Evolutionary conservation across 2,329 filamentous ascomycete genomes (phyloP).

Genomic region (Aspergillus jensenii): DNA sequence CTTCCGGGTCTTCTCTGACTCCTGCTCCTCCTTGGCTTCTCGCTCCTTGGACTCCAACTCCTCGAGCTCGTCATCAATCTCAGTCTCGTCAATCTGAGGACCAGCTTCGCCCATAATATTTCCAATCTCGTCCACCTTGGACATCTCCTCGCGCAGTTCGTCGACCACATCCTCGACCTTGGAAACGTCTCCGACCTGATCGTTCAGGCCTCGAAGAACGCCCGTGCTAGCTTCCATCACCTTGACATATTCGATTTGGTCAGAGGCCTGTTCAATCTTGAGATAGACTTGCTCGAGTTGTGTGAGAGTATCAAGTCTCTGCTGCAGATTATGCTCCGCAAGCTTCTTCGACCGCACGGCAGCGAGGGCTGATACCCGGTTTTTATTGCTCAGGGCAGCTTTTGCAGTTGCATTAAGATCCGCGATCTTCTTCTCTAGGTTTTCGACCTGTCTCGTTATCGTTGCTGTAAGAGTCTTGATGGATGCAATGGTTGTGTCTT

Average conservation of each 20-base stretch:
- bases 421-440: slow-evolving; percentile 57
- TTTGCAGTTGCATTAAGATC: slow-evolving; percentile 60
- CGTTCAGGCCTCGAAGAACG: slow-evolving; percentile 72
- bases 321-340: slow-evolving; percentile 70
- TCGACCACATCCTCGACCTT: slow-evolving; percentile 75
- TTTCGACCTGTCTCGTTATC: slow-evolving; percentile 66
- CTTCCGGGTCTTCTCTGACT: slow-evolving; percentile 49
- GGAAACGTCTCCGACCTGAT: slow-evolving; percentile 73
- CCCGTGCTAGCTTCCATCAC: slow-evolving; percentile 77
- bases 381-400: slow-evolving; percentile 69
- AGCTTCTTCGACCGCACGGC: slow-evolving; percentile 81
- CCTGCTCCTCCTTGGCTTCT: slow-evolving; percentile 48
- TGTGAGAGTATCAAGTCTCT: slow-evolving; percentile 69
- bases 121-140: slow-evolving; percentile 76
- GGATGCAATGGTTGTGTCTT: slow-evolving; percentile 79
- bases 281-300: slow-evolving; percentile 81
- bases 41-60: slow-evolving; percentile 65
- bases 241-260: slow-evolving; percentile 78
- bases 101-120: slow-evolving; percentile 69
- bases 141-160: slow-evolving; percentile 75
- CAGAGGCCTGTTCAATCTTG: slow-evolving; percentile 82
- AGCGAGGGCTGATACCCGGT: slow-evolving; percentile 71
- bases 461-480: slow-evolving; percentile 71
- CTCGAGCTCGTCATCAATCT: slow-evolving; percentile 85
- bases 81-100: slow-evolving; percentile 68